A percentile compares a stretch with the other conserved stretches of the same genome.
These are phyloP conservation scores for Xanthoconium stramineum DNA, from an alignment of 768 basidiomycete genomes.

Conservation along the genomic window DNA sequence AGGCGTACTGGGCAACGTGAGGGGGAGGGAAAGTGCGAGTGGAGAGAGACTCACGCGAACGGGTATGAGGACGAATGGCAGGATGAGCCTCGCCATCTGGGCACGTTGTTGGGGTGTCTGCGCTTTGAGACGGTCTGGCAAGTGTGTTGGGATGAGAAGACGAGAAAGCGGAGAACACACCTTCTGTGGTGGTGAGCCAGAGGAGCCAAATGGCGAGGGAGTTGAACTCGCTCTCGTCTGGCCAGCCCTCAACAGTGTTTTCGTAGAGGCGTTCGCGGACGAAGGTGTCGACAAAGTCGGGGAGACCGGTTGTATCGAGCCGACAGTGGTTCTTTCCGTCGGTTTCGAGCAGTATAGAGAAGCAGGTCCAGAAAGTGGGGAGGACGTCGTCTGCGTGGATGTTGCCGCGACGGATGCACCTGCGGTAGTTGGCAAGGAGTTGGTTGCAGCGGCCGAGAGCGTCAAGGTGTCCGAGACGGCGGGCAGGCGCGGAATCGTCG, in stretches of 20 bases:
- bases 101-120: conserved; percentile 27
- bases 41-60: conserved; percentile 37
- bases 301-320: conserved; percentile 51
- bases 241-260: conserved; percentile 49
- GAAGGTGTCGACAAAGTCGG: conserved; percentile 43
- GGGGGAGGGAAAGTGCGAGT: not conserved
- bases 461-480: conserved; percentile 47
- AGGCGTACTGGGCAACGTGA: conserved; percentile 43
- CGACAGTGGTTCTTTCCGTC: conserved; percentile 63
- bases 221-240: conserved; percentile 45
- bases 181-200: conserved; percentile 56
- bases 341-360: conserved; percentile 61
- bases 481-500: conserved; percentile 47
- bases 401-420: conserved; percentile 30
- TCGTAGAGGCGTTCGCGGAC: conserved; percentile 48
- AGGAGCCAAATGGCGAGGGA: conserved; percentile 59
- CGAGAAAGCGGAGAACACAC: conserved; percentile 32
- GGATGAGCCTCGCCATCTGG: conserved; percentile 32
- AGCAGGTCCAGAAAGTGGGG: conserved; percentile 43
- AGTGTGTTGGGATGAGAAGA: conserved; percentile 16
- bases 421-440: conserved; percentile 40
- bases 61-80: conserved; percentile 49
- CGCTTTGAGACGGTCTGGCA: conserved; percentile 29
- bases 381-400: conserved; percentile 31
- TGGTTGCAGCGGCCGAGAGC: conserved; percentile 36